Percentiles rank a stretch among this genome's conserved stretches.
These are phyloP conservation scores for Leishmania tropica DNA, from an alignment of 208 protist genomes.

Conservation along the genomic window DNA sequence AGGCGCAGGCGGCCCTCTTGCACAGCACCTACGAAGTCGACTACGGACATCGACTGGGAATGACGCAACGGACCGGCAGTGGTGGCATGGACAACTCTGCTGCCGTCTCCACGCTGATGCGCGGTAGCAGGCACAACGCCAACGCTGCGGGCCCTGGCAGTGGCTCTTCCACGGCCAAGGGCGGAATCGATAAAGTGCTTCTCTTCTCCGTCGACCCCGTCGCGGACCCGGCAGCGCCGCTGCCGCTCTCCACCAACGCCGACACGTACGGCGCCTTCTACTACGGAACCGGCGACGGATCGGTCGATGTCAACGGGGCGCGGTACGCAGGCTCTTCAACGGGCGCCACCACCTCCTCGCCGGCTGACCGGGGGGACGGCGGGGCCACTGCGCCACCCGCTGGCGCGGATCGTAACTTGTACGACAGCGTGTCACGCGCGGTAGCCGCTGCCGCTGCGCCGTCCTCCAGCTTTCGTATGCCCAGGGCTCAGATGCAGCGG, in stretches of 20 bases:
- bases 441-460: conserved; percentile 5
- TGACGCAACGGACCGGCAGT: neutral
- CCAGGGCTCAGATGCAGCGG: neutral
- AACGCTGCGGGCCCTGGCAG: neutral
- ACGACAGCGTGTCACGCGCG: conserved; percentile 35
- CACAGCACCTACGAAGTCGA: conserved; percentile 28
- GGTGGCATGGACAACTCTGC: neutral
- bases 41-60: conserved; percentile 9
- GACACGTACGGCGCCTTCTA: conserved; percentile 27
- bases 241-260: conserved; percentile 28
- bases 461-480: neutral
- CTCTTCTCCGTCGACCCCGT: conserved; percentile 28
- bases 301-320: neutral
- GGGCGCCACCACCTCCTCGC: neutral
- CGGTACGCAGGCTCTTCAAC: neutral
- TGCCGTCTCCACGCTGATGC: conserved; percentile 12
- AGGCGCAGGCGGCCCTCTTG: conserved; percentile 10
- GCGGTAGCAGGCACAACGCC: neutral
- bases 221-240: conserved; percentile 10
- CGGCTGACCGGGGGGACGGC: neutral
- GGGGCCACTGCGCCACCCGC: neutral
- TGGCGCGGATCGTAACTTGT: conserved; percentile 28
- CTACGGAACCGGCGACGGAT: neutral
- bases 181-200: conserved; percentile 9
- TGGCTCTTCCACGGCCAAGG: neutral